phyloP scores from a whole-genome alignment of 768 basidiomycete genomes.

The Sistotremastrum suecicum region DNA sequence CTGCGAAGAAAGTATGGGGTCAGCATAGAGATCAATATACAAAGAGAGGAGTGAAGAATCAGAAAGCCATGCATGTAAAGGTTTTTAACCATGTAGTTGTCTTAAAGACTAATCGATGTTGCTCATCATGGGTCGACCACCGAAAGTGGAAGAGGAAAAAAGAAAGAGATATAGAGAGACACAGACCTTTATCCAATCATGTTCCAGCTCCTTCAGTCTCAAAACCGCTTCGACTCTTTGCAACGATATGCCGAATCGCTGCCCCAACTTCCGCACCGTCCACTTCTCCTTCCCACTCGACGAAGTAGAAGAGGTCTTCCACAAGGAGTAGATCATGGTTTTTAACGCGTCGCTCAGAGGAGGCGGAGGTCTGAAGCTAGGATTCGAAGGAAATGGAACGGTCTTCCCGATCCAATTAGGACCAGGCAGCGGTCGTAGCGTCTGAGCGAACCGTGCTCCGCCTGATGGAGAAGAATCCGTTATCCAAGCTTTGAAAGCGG shows the following conservation, averaged over 20 bases:
- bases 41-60: conserved; percentile 10
- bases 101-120: conserved; percentile 94
- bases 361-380: conserved; percentile 65
- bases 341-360: conserved; percentile 56
- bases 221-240: conserved; percentile 77
- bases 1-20: conserved; percentile 7
- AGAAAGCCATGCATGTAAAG: conserved; percentile 26
- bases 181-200: conserved; percentile 57
- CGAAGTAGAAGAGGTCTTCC: conserved; percentile 26
- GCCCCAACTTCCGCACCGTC: conserved; percentile 45
- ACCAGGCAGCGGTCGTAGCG: no score
- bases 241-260: conserved; percentile 48
- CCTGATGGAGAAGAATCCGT: no score
- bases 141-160: conserved; percentile 4
- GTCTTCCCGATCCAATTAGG: no score
- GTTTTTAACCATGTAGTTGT: conserved; percentile 59
- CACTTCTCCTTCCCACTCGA: conserved; percentile 18
- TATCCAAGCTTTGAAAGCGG: no score
- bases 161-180: conserved; percentile 4
- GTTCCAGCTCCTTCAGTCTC: conserved; percentile 67
- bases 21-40: neutral
- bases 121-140: conserved; percentile 37
- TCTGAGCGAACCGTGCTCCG: no score
- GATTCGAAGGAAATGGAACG: conserved; percentile 69
- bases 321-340: conserved; percentile 44